Evolutionary conservation across 495 filamentous ascomycete genomes (phyloP).

Genomic region (Clavariopsis aquatica): DNA sequence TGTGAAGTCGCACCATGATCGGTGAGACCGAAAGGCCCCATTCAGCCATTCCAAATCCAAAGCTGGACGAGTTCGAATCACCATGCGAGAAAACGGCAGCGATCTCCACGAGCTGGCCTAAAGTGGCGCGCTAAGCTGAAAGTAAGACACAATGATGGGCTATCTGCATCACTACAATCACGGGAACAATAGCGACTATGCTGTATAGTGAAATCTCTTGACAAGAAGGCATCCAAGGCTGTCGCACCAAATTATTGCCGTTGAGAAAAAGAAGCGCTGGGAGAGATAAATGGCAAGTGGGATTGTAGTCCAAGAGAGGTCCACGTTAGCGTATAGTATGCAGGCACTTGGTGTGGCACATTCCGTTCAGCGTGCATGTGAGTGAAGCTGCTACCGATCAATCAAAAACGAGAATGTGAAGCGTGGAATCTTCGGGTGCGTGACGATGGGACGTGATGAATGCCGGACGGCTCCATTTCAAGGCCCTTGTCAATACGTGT

Average conservation of each 20-base stretch:
- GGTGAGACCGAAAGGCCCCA: slow-evolving; percentile 6
- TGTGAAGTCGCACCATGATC: slow-evolving; percentile 4
- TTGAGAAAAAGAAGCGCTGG: background rate
- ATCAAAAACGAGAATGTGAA: slow-evolving; percentile 16
- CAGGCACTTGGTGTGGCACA: slow-evolving; percentile 22
- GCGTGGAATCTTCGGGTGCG: slow-evolving; percentile 19
- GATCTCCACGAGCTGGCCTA: slow-evolving; percentile 15
- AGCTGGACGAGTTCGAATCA: background rate
- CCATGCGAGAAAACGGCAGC: slow-evolving; percentile 6
- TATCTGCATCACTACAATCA: slow-evolving; percentile 8
- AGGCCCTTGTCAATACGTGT: slow-evolving; percentile 16
- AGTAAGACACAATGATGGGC: slow-evolving; percentile 26
- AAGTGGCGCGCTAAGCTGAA: slow-evolving; percentile 21
- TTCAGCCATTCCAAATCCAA: slow-evolving; percentile 7
- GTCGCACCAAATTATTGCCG: background rate
- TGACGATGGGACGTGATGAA: slow-evolving; percentile 29
- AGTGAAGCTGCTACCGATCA: slow-evolving; percentile 17
- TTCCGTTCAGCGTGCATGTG: slow-evolving; percentile 18
- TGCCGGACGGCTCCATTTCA: slow-evolving; percentile 4
- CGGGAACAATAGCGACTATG: slow-evolving; percentile 3
- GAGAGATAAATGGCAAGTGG: background rate
- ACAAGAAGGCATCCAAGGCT: background rate
- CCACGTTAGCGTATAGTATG: slow-evolving; percentile 17
- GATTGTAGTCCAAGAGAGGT: slow-evolving; percentile 9
- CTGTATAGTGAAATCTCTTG: background rate